phyloP scores from a whole-genome alignment of 2,329 filamentous ascomycete species.

The Stagonosporopsis cucurbitacearum region DNA sequence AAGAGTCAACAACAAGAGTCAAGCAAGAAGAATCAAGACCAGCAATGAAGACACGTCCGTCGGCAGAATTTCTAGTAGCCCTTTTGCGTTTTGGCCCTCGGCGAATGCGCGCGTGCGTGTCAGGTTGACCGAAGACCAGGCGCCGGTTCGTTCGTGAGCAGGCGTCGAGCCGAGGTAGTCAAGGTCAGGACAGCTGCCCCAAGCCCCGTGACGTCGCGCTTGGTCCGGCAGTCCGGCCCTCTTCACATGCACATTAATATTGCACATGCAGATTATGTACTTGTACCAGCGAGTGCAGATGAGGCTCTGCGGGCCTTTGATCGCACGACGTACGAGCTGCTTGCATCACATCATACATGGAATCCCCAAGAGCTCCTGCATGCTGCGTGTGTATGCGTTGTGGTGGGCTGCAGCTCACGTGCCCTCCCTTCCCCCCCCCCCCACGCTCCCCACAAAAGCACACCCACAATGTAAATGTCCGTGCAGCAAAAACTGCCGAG shows the following conservation, averaged over 20 bases:
- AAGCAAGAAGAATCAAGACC: not conserved
- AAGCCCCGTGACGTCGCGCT: conserved; percentile 10
- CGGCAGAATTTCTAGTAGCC: conserved; percentile 10
- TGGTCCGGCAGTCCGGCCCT: conserved; percentile 2
- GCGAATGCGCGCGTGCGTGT: conserved; percentile 17
- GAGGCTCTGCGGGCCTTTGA: conserved; percentile 13
- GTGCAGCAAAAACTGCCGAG: too few relatives aligned
- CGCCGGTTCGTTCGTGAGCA: not conserved
- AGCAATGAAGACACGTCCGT: not conserved
- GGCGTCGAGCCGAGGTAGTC: conserved; percentile 11
- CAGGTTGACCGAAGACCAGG: not conserved
- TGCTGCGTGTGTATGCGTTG: too few relatives aligned
- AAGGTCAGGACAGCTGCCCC: conserved; percentile 5
- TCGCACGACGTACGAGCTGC: too few relatives aligned
- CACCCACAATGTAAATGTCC: too few relatives aligned
- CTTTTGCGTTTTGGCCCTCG: conserved; percentile 11
- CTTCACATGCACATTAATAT: conserved; percentile 2
- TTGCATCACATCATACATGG: too few relatives aligned
- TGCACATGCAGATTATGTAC: too few relatives aligned
- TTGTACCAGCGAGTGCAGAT: not conserved
- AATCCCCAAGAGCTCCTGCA: too few relatives aligned
- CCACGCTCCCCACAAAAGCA: too few relatives aligned
- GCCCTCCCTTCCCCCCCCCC: too few relatives aligned
- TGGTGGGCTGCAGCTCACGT: too few relatives aligned
- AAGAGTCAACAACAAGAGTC: too few relatives aligned